These are phyloP conservation scores for Ogataea populi-albae DNA, from an alignment of 805 yeast species.

Conservation along the genomic window DNA sequence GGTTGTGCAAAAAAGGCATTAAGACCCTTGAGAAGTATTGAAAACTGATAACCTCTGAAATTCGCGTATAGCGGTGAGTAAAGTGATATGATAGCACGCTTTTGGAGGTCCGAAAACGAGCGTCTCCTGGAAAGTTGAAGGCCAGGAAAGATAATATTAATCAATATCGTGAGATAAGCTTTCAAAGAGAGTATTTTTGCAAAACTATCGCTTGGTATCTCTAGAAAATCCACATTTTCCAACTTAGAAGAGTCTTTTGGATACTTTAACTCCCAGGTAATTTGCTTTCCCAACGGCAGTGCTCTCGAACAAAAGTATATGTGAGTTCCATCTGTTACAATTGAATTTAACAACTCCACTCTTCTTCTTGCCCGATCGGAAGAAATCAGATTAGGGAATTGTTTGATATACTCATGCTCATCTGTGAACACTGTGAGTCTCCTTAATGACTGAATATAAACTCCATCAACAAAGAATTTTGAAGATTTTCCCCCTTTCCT, in stretches of 20 bases:
- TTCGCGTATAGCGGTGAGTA: slow-evolving; percentile 17
- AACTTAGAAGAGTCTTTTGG: not conserved
- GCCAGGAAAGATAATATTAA: slow-evolving; percentile 18
- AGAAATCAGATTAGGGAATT: slow-evolving; percentile 19
- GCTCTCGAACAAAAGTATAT: slow-evolving; percentile 11
- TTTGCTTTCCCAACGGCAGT: no score
- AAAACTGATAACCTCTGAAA: slow-evolving; percentile 21
- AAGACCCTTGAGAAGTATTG: slow-evolving; percentile 16
- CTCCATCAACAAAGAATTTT: not conserved
- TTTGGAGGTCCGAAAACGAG: not conserved
- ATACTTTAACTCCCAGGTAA: no score
- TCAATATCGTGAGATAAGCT: slow-evolving; percentile 16
- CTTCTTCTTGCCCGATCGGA: slow-evolving; percentile 11
- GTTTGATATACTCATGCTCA: slow-evolving; percentile 17
- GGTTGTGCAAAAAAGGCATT: slow-evolving; percentile 22
- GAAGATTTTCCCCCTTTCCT: not conserved
- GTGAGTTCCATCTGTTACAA: slow-evolving; percentile 25
- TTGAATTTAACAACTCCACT: slow-evolving; percentile 17
- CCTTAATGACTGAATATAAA: slow-evolving; percentile 10
- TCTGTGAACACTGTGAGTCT: slow-evolving; percentile 16
- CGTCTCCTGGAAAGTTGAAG: slow-evolving; percentile 8
- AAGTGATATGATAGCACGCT: slow-evolving; percentile 2
- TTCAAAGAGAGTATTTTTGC: slow-evolving; percentile 15
- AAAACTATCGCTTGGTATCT: slow-evolving; percentile 11
- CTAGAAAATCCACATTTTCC: slow-evolving; percentile 9